phyloP scores from a whole-genome alignment of 129 eudicot genomes.

The Pulicaria dysenterica region DNA sequence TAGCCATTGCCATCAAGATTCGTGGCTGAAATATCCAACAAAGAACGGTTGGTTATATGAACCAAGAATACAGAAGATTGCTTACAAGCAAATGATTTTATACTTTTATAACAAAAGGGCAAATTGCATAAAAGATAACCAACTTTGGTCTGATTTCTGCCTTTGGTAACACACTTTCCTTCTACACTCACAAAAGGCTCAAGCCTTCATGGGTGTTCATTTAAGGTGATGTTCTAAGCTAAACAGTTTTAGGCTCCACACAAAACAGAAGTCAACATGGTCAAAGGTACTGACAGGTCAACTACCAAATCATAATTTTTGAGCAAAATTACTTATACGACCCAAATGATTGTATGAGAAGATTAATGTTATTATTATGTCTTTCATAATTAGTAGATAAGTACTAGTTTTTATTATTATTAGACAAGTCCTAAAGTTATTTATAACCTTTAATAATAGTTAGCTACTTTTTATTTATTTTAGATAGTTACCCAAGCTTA shows the following conservation, averaged over 20 bases:
- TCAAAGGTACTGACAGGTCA: neutral
- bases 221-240: neutral
- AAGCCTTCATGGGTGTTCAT: neutral
- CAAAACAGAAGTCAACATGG: conserved; percentile 1
- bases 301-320: neutral
- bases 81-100: conserved; percentile 6
- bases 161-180: neutral
- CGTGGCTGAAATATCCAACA: conserved; percentile 57
- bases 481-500: too few relatives aligned
- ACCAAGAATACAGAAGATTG: neutral
- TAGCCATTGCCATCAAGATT: conserved; percentile 73
- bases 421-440: too few relatives aligned
- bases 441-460: too few relatives aligned
- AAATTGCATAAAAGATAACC: neutral
- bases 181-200: neutral
- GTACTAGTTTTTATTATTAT: too few relatives aligned
- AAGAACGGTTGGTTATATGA: conserved; percentile 11
- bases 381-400: too few relatives aligned
- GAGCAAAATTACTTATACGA: neutral
- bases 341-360: neutral
- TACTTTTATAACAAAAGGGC: neutral
- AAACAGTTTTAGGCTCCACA: neutral
- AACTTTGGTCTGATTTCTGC: neutral
- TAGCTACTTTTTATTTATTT: too few relatives aligned
- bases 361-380: too few relatives aligned